phyloP scores from a whole-genome alignment of 805 yeast genomes.

The Pichia heedii region DNA sequence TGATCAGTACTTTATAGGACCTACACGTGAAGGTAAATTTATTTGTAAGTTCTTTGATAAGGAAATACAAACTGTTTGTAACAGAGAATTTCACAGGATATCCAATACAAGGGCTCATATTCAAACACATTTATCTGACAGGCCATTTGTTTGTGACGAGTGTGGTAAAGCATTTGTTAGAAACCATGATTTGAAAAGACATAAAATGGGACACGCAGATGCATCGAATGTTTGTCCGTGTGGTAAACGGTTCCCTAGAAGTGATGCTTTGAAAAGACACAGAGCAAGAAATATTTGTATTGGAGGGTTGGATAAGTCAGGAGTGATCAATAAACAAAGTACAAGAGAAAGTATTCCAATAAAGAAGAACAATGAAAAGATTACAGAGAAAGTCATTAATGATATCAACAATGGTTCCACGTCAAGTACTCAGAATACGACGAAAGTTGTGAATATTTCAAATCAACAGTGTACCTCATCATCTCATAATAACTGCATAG shows the following conservation, averaged over 20 bases:
- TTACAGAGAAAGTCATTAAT: not conserved
- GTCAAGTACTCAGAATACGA: no score
- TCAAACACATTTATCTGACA: slow-evolving; percentile 90
- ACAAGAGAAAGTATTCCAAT: not conserved
- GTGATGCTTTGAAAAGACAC: slow-evolving; percentile 83
- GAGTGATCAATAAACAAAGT: slow-evolving; percentile 15
- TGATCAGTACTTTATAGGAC: slow-evolving; percentile 75
- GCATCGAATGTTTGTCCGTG: slow-evolving; percentile 74
- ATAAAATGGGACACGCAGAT: slow-evolving; percentile 75
- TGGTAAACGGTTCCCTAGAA: slow-evolving; percentile 87
- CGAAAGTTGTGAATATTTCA: not conserved
- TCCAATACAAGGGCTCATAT: slow-evolving; percentile 93
- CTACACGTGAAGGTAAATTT: slow-evolving; percentile 61
- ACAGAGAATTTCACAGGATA: slow-evolving; percentile 75
- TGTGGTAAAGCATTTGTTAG: slow-evolving; percentile 88
- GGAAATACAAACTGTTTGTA: slow-evolving; percentile 47
- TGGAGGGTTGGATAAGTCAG: slow-evolving; percentile 50
- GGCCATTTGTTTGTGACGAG: slow-evolving; percentile 75
- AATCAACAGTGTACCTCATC: no score
- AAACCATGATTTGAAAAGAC: slow-evolving; percentile 90
- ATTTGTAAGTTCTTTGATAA: slow-evolving; percentile 48
- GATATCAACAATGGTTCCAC: not conserved
- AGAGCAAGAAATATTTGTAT: slow-evolving; percentile 67
- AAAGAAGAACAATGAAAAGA: slow-evolving; percentile 1
- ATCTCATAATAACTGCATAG: no score